A percentile compares a stretch with the other conserved stretches of the same genome.
These are phyloP conservation scores for Borovskyia barvae DNA, from an alignment of 208 protist species.

Conservation along the genomic window DNA sequence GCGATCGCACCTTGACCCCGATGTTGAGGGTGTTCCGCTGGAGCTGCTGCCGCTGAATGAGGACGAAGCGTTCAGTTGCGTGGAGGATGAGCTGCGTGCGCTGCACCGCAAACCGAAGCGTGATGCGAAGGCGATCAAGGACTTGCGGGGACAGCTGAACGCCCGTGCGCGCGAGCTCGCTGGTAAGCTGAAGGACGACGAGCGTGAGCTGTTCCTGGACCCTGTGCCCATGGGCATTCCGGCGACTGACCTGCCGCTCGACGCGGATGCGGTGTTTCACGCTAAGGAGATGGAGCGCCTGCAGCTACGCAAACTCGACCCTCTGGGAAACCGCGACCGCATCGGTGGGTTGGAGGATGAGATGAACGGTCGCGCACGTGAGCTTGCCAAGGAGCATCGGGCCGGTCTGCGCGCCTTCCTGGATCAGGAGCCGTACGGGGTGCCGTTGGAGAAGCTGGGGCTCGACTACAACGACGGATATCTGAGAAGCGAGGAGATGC, in stretches of 20 bases:
- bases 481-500: constrained; percentile 40
- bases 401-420: constrained; percentile 51
- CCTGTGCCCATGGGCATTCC: constrained; percentile 60
- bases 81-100: constrained; percentile 64
- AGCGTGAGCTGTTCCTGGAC: constrained; percentile 74
- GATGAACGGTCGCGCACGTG: constrained; percentile 55
- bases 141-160: constrained; percentile 41
- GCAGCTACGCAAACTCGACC: constrained; percentile 47
- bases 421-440: constrained; percentile 58
- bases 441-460: constrained; percentile 62
- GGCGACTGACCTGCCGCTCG: constrained; percentile 51
- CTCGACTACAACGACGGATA: constrained; percentile 67
- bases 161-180: constrained; percentile 69
- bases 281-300: constrained; percentile 58
- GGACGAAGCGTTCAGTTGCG: constrained; percentile 41
- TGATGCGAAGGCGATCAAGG: constrained; percentile 37
- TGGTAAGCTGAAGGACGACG: constrained; percentile 50
- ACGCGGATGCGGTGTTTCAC: constrained; percentile 60
- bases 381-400: constrained; percentile 46
- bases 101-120: constrained; percentile 45
- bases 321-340: constrained; percentile 26
- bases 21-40: constrained; percentile 64
- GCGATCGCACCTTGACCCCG: constrained; percentile 57
- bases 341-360: constrained; percentile 57
- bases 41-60: constrained; percentile 65